Percentiles rank a stretch among this genome's conserved stretches.
These are phyloP conservation scores for Debaryomycetaceae sp. DNA, from an alignment of 1,139 yeast species.

Conservation along the genomic window DNA sequence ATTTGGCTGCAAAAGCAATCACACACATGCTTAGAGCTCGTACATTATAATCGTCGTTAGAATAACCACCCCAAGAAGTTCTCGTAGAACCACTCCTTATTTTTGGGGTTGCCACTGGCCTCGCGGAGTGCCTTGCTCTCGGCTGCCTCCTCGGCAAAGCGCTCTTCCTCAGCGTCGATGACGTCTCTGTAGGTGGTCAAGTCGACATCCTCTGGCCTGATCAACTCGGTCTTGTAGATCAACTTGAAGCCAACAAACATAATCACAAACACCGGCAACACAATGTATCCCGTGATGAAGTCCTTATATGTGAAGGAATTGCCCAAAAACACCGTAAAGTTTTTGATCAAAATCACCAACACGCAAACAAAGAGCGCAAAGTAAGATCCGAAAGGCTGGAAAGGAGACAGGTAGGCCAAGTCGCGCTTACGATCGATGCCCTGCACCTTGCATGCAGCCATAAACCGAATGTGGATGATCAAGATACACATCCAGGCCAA, in stretches of 20 bases:
- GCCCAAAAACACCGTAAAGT: conserved; percentile 66
- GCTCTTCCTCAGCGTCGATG: conserved; percentile 65
- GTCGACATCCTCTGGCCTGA: conserved; percentile 58
- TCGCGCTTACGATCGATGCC: conserved; percentile 32
- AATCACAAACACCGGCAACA: conserved; percentile 61
- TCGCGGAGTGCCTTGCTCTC: conserved; percentile 42
- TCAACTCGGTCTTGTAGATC: conserved; percentile 45
- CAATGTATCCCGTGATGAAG: conserved; percentile 76
- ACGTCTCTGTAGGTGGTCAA: conserved; percentile 59
- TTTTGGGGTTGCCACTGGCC: conserved; percentile 41
- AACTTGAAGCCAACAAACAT: conserved; percentile 58
- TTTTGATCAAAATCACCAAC: conserved; percentile 62
- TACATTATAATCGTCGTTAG: no score
- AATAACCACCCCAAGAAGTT: conserved; percentile 53
- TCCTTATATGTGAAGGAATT: conserved; percentile 49
- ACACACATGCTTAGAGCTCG: conserved; percentile 1
- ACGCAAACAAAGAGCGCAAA: conserved; percentile 51
- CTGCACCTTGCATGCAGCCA: conserved; percentile 63
- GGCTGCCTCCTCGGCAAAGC: conserved; percentile 37
- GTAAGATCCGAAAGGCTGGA: conserved; percentile 63
- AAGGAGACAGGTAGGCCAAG: conserved; percentile 63
- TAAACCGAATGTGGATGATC: conserved; percentile 59
- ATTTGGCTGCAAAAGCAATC: not conserved
- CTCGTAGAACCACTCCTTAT: conserved; percentile 51
- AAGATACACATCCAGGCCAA: conserved; percentile 67